phyloP scores from a whole-genome alignment of 2,329 filamentous ascomycete species.

The Nemania sp. region DNA sequence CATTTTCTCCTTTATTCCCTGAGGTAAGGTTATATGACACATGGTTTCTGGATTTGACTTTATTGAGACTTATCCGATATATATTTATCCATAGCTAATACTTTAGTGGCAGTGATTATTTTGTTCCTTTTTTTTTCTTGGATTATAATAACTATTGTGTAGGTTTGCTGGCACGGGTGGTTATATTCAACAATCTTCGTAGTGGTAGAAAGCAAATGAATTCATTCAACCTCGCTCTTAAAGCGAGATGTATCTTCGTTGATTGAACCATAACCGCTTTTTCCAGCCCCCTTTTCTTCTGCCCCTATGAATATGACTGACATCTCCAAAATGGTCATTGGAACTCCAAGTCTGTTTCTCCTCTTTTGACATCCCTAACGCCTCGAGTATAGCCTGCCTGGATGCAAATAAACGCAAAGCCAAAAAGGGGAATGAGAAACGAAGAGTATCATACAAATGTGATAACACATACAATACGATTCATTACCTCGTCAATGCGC shows the following conservation, averaged over 20 bases:
- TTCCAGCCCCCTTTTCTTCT: neutral
- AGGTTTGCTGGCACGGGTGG: too few species aligned
- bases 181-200: neutral
- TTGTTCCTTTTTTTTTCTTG: too few species aligned
- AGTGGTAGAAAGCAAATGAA: neutral
- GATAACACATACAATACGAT: slow-evolving; percentile 25
- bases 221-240: neutral
- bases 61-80: too few species aligned
- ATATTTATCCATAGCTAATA: too few species aligned
- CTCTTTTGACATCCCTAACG: slow-evolving; percentile 20
- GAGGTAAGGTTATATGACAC: too few species aligned
- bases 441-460: slow-evolving; percentile 31
- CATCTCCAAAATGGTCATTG: neutral
- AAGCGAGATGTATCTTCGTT: slow-evolving; percentile 1
- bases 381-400: slow-evolving; percentile 20
- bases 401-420: slow-evolving; percentile 26
- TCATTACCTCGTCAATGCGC: slow-evolving; percentile 24
- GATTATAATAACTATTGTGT: too few species aligned
- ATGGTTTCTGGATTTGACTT: too few species aligned
- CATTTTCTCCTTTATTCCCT: too few species aligned
- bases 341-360: slow-evolving; percentile 1
- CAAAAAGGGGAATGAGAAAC: slow-evolving; percentile 8
- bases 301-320: neutral
- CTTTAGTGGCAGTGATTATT: too few species aligned
- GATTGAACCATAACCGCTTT: slow-evolving; percentile 1